A percentile compares a stretch with the other conserved stretches of the same genome.
Conservation (phyloP, 73 alveolate genomes). For the Diophrys appendiculata region DNA sequence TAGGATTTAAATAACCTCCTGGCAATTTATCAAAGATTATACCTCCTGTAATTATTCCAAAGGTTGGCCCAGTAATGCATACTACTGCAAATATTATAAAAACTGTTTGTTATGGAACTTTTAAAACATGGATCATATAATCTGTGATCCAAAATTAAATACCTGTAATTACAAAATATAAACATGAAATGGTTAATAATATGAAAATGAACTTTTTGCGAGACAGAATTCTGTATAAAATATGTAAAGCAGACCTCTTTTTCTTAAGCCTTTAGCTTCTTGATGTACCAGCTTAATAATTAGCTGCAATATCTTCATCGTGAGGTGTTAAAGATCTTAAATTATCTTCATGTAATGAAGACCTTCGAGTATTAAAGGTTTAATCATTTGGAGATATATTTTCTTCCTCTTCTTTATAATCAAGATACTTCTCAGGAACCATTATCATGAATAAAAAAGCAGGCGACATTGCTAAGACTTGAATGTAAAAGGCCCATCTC, state of each 20-base stretch:
- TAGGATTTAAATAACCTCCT: slow-evolving; percentile 84
- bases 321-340: too few species aligned
- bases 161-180: slow-evolving; percentile 90
- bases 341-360: too few species aligned
- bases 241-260: too few species aligned
- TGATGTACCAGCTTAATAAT: too few species aligned
- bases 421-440: too few species aligned
- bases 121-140: slow-evolving; percentile 70
- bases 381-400: too few species aligned
- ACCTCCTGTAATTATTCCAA: slow-evolving; percentile 86
- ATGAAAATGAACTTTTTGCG: slow-evolving; percentile 54
- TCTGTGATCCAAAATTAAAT: slow-evolving; percentile 93
- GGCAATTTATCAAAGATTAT: slow-evolving; percentile 50
- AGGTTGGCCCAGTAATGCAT: slow-evolving; percentile 87
- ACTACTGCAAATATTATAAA: slow-evolving; percentile 71
- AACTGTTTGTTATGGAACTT: slow-evolving; percentile 54
- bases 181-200: slow-evolving; percentile 72
- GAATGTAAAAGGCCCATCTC: slow-evolving; percentile 71
- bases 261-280: too few species aligned
- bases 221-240: too few species aligned
- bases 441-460: too few species aligned
- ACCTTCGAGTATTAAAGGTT: too few species aligned
- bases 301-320: slow-evolving; percentile 49
- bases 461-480: slow-evolving; percentile 43
- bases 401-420: too few species aligned